phyloP scores from a whole-genome alignment of 805 yeast species.

The Metschnikowia arizonensis region DNA sequence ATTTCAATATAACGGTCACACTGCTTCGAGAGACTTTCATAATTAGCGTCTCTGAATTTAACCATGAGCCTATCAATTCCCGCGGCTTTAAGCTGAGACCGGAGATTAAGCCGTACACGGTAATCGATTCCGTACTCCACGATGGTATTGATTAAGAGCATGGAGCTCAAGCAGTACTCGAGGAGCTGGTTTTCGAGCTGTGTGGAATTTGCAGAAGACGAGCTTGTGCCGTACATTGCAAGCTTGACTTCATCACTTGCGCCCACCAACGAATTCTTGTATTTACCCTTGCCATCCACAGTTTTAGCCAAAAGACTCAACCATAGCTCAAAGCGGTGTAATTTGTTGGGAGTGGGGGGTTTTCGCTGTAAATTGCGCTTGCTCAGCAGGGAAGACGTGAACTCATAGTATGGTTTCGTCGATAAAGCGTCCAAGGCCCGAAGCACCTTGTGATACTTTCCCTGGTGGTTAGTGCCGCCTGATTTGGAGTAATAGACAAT shows the following conservation, averaged over 20 bases:
- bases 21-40: slow-evolving; percentile 60
- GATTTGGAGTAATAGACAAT: slow-evolving; percentile 35
- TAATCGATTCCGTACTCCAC: slow-evolving; percentile 43
- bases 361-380: slow-evolving; percentile 31
- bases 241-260: slow-evolving; percentile 75
- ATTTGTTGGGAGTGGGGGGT: slow-evolving; percentile 33
- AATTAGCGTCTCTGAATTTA: slow-evolving; percentile 37
- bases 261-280: slow-evolving; percentile 85
- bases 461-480: slow-evolving; percentile 27
- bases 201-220: slow-evolving; percentile 35
- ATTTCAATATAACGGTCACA: slow-evolving; percentile 56
- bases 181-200: slow-evolving; percentile 58
- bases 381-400: slow-evolving; percentile 17
- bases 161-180: slow-evolving; percentile 68
- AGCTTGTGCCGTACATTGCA: slow-evolving; percentile 16
- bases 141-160: slow-evolving; percentile 67
- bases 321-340: slow-evolving; percentile 68
- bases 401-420: slow-evolving; percentile 36
- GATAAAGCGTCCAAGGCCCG: slow-evolving; percentile 47
- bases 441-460: slow-evolving; percentile 54
- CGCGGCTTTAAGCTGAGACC: slow-evolving; percentile 42
- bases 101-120: slow-evolving; percentile 50
- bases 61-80: slow-evolving; percentile 21
- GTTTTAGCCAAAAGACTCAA: slow-evolving; percentile 59
- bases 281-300: slow-evolving; percentile 77